phyloP scores from a whole-genome alignment of 257 asterid genomes.

The Jasminum sambac region DNA sequence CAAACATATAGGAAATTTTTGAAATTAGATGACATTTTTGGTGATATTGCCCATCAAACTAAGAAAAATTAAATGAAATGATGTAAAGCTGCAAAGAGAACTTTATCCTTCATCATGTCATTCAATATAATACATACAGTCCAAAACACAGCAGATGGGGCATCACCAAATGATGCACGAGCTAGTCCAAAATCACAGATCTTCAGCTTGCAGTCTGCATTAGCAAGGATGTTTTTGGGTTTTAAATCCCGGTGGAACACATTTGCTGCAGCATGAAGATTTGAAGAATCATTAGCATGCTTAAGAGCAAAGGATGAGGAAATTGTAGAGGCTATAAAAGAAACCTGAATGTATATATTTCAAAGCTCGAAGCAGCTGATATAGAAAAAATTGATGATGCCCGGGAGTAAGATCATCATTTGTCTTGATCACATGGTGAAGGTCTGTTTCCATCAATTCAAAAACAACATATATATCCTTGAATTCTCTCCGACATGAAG shows the following conservation, averaged over 20 bases:
- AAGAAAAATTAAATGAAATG: slow-evolving; percentile 24
- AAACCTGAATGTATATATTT: slow-evolving; percentile 90
- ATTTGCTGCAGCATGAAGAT: slow-evolving; percentile 58
- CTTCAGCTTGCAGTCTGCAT: slow-evolving; percentile 96
- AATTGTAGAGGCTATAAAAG: slow-evolving; percentile 13
- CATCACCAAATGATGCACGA: slow-evolving; percentile 88
- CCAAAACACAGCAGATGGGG: slow-evolving; percentile 98
- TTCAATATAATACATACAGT: slow-evolving; percentile 65
- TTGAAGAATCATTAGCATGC: slow-evolving; percentile 2
- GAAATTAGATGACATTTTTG: background rate
- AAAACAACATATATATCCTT: slow-evolving; percentile 94
- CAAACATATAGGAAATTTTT: too few relatives aligned
- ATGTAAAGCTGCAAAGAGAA: background rate
- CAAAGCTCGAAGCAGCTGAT: slow-evolving; percentile 93
- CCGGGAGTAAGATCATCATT: slow-evolving; percentile 93
- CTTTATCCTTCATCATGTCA: slow-evolving; percentile 21
- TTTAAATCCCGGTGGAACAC: slow-evolving; percentile 92
- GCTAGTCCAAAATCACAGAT: slow-evolving; percentile 99
- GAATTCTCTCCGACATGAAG: slow-evolving; percentile 92
- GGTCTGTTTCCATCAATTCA: slow-evolving; percentile 98
- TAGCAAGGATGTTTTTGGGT: slow-evolving; percentile 96
- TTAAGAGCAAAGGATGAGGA: background rate
- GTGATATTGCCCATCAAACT: slow-evolving; percentile 14
- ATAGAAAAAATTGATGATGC: slow-evolving; percentile 93
- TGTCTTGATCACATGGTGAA: slow-evolving; percentile 87